A percentile compares a stretch with the other conserved stretches of the same genome.
phyloP scores from a whole-genome alignment of 345 rosid genomes.

The Laguncularia racemosa region DNA sequence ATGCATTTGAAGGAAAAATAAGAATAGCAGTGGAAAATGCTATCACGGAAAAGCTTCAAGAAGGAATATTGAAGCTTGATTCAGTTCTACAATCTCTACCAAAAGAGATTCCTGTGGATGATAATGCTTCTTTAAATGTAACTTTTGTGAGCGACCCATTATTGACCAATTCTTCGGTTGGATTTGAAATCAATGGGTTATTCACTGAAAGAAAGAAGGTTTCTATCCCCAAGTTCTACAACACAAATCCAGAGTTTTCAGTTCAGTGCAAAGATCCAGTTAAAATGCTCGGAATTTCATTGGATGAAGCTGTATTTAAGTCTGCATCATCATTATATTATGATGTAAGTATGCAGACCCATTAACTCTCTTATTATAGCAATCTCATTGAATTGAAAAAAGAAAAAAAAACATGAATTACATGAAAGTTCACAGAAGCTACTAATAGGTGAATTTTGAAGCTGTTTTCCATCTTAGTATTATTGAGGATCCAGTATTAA shows the following conservation, averaged over 20 bases:
- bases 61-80: slow-evolving; percentile 75
- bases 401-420: too few relatives aligned
- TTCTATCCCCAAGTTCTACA: slow-evolving; percentile 11
- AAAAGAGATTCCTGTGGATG: slow-evolving; percentile 83
- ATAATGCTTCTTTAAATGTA: slow-evolving; percentile 77
- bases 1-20: slow-evolving; percentile 82
- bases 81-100: slow-evolving; percentile 71
- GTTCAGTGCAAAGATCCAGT: slow-evolving; percentile 47
- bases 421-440: too few relatives aligned
- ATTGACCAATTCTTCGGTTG: slow-evolving; percentile 63
- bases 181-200: slow-evolving; percentile 74
- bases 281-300: slow-evolving; percentile 86
- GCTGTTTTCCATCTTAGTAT: too few relatives aligned
- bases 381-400: background rate
- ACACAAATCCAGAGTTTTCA: slow-evolving; percentile 29
- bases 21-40: slow-evolving; percentile 79
- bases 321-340: slow-evolving; percentile 89
- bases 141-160: slow-evolving; percentile 67
- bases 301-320: slow-evolving; percentile 78
- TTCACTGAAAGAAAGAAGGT: slow-evolving; percentile 40
- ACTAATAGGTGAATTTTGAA: too few relatives aligned
- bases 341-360: slow-evolving; percentile 49
- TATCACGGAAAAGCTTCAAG: slow-evolving; percentile 56
- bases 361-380: too few relatives aligned
- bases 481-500: too few relatives aligned